Base-by-base conservation (phyloP, 352 stramenopile species). In the Phytopythium delawarense region DNA sequence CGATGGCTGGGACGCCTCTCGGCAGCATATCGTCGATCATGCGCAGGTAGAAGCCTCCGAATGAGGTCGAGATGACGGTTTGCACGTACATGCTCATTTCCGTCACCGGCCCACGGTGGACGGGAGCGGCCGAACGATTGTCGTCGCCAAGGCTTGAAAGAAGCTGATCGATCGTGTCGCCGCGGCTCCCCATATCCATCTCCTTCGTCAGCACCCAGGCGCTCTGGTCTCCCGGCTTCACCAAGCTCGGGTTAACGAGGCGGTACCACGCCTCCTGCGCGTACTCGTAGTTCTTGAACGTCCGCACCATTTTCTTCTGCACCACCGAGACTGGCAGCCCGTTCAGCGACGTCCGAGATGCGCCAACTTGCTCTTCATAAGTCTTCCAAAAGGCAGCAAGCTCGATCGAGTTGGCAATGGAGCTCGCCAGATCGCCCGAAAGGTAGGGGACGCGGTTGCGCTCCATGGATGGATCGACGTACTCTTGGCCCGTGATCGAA, bases 231-330 rank as follows among this genome's bases (percentile, higher is more conserved):
- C 69, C 72, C 2, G 84, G 79, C 56, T 88, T 92, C 15, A 81
- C 55, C 11, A 96, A 59, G 35, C 74, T 82, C 23, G 84, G 87
- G 37, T 93, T 92, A 12, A 96, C 83, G 20, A 96, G 71, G 5
- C 81, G 75, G 58, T 76, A 82, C 87, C 87, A 96, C 28, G 87
- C 82, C 64, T 96, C 86, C 61, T 96, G 84, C 15, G 87, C 87
- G 63, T 91, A 96, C 16, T 96, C 87, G 30, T 88, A 94, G 65
- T 89, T 94, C 59, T 84, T 87, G 64, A 96, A 96, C 21, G 71
- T 55, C 45, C 87, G 84, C 8, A 96, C 81, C 82, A 96, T 92
- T 63, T 94, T 96, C 63, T 89, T 90, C 66, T 96, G 87, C 18
- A 93, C 78, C 7, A 86, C 64, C 20, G 74, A 61, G 21, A 79